phyloP scores from a whole-genome alignment of 202 grass and related monocot species.

The Setaria viridis region DNA sequence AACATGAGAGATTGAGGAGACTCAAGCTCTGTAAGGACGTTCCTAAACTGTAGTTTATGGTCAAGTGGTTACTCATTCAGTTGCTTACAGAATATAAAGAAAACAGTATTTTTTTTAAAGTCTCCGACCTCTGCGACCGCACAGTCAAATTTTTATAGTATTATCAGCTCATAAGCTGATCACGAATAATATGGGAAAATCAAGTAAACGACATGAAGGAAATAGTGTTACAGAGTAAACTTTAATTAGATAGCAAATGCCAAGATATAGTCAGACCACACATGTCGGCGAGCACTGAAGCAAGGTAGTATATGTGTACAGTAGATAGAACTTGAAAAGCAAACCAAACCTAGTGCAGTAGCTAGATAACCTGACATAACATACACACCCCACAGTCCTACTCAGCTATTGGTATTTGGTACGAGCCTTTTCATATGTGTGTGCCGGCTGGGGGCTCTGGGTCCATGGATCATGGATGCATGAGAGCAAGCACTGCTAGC shows the following conservation, averaged over 20 bases:
- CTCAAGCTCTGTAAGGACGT: neutral
- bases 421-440: neutral
- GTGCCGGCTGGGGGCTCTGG: too few species aligned
- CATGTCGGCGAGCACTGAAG: neutral
- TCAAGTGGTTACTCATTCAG: neutral
- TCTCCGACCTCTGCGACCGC: too few species aligned
- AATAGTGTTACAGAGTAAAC: neutral
- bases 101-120: too few species aligned
- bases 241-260: neutral
- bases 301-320: neutral
- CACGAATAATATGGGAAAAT: too few species aligned
- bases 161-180: too few species aligned
- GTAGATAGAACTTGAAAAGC: neutral
- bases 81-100: neutral
- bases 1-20: neutral
- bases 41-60: neutral
- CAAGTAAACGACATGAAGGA: too few species aligned
- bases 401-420: conserved; percentile 41
- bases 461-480: neutral
- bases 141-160: too few species aligned
- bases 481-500: neutral
- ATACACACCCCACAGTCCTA: neutral
- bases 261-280: neutral
- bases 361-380: conserved; percentile 22
- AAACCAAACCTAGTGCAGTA: conserved; percentile 39